Evolutionary conservation across 352 stramenopile species (phyloP), one percentile per base, ranked within the genome.

Genomic region (Blastocystis sp.): DNA sequence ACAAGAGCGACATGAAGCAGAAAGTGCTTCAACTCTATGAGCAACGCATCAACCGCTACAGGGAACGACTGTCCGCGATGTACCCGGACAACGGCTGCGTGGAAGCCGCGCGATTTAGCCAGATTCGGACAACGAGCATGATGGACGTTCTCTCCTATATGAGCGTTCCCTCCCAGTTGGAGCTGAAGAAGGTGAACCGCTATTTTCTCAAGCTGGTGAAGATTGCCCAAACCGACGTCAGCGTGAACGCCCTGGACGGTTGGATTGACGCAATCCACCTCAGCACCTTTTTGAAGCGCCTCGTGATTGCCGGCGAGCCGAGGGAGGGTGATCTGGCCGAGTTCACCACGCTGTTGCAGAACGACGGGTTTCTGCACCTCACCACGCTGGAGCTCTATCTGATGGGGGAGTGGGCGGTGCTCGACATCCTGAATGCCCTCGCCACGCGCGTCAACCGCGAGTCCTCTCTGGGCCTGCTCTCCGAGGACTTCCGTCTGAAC

Each of bases 171-270:
- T 52, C 64, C 6, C 64, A 74, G 45, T 28, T 74, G 6, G 42
- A 74, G 17, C 64, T 74, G 40, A 74, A 74, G 40, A 24, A 42
- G 21, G 64, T 74, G 42, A 74, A 48, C 45, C 64, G 64, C 64
- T 74, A 52, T 74, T 74, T 74, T 48, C 64, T 17, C 7, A 74
- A 74, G 64, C n/a, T 74, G n/a, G 64, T 74, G 34, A 74, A 74
- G 64, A 74, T 74, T 11, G 40, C 64, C 42, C 64, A 74, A 52
- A 74, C 17, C 34, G 17, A 52, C 21, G 64, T 74, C 7, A 52
- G 24, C 21, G 17, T 74, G 24, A 42, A 38, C 42, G 40, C 64
- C 3, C 40, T 24, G 34, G 28, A 34, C 19, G 64, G 64, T 9
- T 74, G 64, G 64, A 45, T 74, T 21, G 64, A 74, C 42, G 64